Percentiles rank a stretch among this genome's conserved stretches.
Conservation (phyloP, 1,139 yeast genomes). For the Lodderomyces parapsilosis region DNA sequence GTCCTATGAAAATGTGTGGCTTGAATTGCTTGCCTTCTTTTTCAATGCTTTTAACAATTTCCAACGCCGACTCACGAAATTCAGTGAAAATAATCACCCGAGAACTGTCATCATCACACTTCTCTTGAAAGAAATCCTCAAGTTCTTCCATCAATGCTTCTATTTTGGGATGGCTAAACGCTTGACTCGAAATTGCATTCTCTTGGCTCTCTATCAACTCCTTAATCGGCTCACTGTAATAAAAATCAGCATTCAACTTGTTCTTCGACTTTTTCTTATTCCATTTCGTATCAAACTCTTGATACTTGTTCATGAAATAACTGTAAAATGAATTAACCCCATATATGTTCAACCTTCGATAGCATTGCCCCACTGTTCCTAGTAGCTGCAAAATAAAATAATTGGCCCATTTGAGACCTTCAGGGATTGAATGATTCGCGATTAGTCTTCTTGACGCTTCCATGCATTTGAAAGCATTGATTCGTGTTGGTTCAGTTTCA, state of each 20-base stretch:
- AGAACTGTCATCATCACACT: slow-evolving; percentile 41
- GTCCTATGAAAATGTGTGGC: slow-evolving; percentile 93
- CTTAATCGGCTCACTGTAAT: slow-evolving; percentile 48
- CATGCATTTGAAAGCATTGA: slow-evolving; percentile 72
- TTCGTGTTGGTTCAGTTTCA: slow-evolving; percentile 59
- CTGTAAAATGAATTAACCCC: slow-evolving; percentile 77
- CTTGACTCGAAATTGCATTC: slow-evolving; percentile 34
- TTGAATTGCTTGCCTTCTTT: slow-evolving; percentile 34
- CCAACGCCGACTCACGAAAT: slow-evolving; percentile 84
- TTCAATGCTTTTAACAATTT: slow-evolving; percentile 71
- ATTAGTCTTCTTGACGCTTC: slow-evolving; percentile 62
- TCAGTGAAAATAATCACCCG: slow-evolving; percentile 87
- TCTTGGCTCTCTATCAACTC: slow-evolving; percentile 47
- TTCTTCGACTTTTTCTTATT: slow-evolving; percentile 51
- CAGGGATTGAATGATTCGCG: slow-evolving; percentile 52
- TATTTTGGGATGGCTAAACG: slow-evolving; percentile 76
- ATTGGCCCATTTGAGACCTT: slow-evolving; percentile 71
- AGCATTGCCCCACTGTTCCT: slow-evolving; percentile 73
- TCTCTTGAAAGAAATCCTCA: slow-evolving; percentile 46
- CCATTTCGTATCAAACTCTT: slow-evolving; percentile 59
- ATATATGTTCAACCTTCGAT: slow-evolving; percentile 69
- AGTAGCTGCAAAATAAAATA: slow-evolving; percentile 60
- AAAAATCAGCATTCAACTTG: slow-evolving; percentile 60
- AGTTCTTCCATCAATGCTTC: slow-evolving; percentile 60
- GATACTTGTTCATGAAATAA: slow-evolving; percentile 57